Evolutionary conservation across 2,329 filamentous ascomycete species (phyloP), one percentile per base, ranked within the genome.

Genomic region (Aspergillus proliferans): DNA sequence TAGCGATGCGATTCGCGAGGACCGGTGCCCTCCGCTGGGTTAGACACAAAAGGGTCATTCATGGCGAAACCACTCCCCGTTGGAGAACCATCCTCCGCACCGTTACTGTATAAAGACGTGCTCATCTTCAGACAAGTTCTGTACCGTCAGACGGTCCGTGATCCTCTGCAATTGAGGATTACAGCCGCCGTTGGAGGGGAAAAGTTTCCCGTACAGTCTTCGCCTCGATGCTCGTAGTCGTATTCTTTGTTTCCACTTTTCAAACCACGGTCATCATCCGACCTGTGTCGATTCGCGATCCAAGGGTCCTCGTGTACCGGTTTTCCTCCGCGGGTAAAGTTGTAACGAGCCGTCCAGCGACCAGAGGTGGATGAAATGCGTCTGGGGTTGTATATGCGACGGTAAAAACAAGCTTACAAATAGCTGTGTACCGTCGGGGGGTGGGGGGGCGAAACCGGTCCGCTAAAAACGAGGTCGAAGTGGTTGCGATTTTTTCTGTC

Each of bases 1-100:
- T 88, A 93, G 57, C 90, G 85, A 56, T 91, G 82, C 45, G 76
- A 54, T 49, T 71, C 68, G 45, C 63, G 66, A 45, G 67, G 76
- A 28, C 67, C 67, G 22, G 73, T 62, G 41, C 55, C 58, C 38
- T 71, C 72, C 21, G 75, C 67, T 4, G 74, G 68, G 55, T 60
- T 71, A 51, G 75, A 70, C 51, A 82, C 68, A 61, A 86, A 85
- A 41, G 83, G 83, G 56, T 86, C 83, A 60, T 77, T 65, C 57
- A 70, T 68, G 48, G 61, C 57, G 33, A 60, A 51, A 46, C 38
- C 53, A 46, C 50, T 53, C 44, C 49, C 53, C 47, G 56, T 49
- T 47, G 45, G 41, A 30, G 46, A 51, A 43, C 49, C 49, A 46
- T 52, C 44, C 33, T 43, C 38, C 43, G 47, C 47, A 14, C 41